Base-by-base conservation (phyloP, 202 grass and related monocot genomes). In the Dendrocalamus latiflorus region DNA sequence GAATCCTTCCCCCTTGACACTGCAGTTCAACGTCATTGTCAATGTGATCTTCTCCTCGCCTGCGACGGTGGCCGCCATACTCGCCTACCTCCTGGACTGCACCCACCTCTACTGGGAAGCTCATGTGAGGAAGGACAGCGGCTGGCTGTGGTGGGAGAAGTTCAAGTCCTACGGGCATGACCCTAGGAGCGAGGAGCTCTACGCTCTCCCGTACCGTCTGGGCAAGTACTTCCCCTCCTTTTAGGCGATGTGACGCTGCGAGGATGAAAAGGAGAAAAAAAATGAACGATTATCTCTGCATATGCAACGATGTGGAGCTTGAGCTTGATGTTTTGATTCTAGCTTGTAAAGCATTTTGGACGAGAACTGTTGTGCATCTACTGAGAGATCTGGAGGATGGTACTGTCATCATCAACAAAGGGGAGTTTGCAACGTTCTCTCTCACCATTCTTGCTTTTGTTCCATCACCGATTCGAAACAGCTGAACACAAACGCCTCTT, bases 1-100 rank as follows among this genome's bases (percentile, higher is more conserved):
- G 21, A 66, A 58, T 42, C 8, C 5, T 81, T 28, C 55, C 24
- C 15, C 49, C 20, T 41, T 91, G 26, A 70, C 36, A 33, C 67
- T 76, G 89, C 91, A 98, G 96, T 93, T 93, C 70, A 98, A 98
- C 66, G 93, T 93, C 82, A 90, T 98, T 47, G 83, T 95, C 47
- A 95, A 98, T 37, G 93, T 95, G 77, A 93, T 98, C 77, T 95
- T 95, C 85, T 98, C 89, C 5, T 95, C 96, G 6, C 89, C 96
- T 0, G 93, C 96, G 9, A 98, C 96, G 1, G 96, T 98, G 49
- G 96, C 92, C 0, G 96, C 86, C 38, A 93, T 95, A 76, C 71
- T 95, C 9, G 96, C 93, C 60, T 98, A 98, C 78, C 64, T 90
- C 38, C 83, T 95, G 68, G 93, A 98, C 78, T 87, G 70, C 83